Percentiles rank a stretch among this genome's conserved stretches.
Evolutionary conservation across 73 alveolate species (phyloP).

Genomic region (Paramecium pentaurelia): DNA sequence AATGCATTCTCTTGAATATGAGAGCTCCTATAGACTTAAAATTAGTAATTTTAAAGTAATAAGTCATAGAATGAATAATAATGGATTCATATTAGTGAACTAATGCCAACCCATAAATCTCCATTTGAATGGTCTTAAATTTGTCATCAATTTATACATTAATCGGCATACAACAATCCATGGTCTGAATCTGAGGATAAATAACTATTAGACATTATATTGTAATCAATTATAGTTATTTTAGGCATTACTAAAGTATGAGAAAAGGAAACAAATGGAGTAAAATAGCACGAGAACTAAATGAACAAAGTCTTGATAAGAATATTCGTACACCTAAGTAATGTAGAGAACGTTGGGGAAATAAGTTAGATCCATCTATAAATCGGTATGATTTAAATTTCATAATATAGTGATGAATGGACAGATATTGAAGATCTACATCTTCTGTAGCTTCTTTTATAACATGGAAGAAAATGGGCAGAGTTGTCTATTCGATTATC

Average conservation of each 20-base stretch:
- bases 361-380: constrained; percentile 82
- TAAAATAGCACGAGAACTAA: neutral
- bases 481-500: constrained; percentile 19
- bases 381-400: constrained; percentile 27
- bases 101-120: constrained; percentile 9
- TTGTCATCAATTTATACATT: constrained; percentile 80
- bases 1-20: neutral
- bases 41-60: neutral
- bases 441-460: constrained; percentile 68
- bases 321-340: constrained; percentile 60
- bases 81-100: neutral
- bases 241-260: neutral
- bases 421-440: constrained; percentile 78
- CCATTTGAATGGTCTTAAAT: constrained; percentile 80
- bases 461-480: constrained; percentile 88
- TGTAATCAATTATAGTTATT: neutral
- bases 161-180: constrained; percentile 20
- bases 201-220: constrained; percentile 24
- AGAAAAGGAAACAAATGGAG: constrained; percentile 36
- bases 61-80: neutral
- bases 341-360: constrained; percentile 92
- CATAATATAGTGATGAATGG: constrained; percentile 74
- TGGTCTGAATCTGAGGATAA: constrained; percentile 18
- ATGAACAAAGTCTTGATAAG: neutral
- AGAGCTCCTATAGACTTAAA: neutral